phyloP scores from a whole-genome alignment of 2,329 filamentous ascomycete genomes.

The Colletotrichum musae region DNA sequence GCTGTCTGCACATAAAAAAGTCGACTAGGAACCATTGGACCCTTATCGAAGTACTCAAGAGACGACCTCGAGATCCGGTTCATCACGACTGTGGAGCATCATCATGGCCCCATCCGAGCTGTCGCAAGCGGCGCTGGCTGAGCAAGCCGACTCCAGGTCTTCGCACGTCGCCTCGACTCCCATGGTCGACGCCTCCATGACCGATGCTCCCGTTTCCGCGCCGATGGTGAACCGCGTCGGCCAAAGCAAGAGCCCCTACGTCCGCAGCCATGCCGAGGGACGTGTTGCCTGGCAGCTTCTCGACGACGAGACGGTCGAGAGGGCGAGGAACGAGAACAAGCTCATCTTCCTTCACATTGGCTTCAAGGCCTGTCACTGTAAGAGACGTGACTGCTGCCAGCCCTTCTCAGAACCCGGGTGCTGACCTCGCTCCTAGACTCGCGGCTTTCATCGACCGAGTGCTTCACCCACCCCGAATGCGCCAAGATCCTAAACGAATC shows the following conservation, averaged over 20 bases:
- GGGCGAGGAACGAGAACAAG: conserved; percentile 86
- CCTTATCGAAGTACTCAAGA: not conserved
- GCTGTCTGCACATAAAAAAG: not conserved
- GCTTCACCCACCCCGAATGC: conserved; percentile 86
- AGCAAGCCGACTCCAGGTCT: conserved; percentile 43
- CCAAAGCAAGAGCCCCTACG: conserved; percentile 65
- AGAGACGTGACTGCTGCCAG: conserved; percentile 50
- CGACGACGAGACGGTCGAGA: conserved; percentile 80
- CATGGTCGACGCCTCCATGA: conserved; percentile 40
- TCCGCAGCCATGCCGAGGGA: conserved; percentile 83
- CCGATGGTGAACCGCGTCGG: conserved; percentile 54
- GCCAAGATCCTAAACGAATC: conserved; percentile 86
- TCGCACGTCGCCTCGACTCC: conserved; percentile 48
- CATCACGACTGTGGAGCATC: not conserved
- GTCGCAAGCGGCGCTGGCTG: conserved; percentile 40
- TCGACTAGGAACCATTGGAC: not conserved
- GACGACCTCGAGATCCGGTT: conserved; percentile 5
- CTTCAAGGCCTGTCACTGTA: conserved; percentile 96
- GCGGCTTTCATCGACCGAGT: conserved; percentile 93
- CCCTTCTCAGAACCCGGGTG: not conserved
- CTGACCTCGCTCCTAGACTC: conserved; percentile 68
- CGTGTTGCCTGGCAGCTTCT: conserved; percentile 94
- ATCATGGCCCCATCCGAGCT: conserved; percentile 57
- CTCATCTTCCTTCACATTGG: conserved; percentile 95
- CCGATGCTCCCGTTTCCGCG: conserved; percentile 33